Evolutionary conservation across 2,329 filamentous ascomycete genomes (phyloP).

Genomic region (Dendrostoma leiphaemia): DNA sequence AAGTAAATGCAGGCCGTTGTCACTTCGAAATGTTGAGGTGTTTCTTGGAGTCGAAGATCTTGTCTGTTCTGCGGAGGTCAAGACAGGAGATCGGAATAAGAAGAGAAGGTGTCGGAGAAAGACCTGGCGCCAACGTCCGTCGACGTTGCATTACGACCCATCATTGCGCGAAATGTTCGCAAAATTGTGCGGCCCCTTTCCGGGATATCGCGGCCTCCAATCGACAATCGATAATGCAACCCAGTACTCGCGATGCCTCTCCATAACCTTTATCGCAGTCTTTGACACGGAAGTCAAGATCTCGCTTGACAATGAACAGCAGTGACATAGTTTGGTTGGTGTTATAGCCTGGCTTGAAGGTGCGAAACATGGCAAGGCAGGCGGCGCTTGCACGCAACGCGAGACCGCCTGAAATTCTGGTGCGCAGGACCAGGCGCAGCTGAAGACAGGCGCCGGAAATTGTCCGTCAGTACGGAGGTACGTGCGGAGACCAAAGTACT

Average conservation of each 20-base stretch:
- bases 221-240: neutral
- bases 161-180: slow-evolving; percentile 9
- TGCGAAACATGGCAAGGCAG: no score
- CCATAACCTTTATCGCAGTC: neutral
- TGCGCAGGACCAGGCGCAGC: neutral
- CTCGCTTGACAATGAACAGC: neutral
- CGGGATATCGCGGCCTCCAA: neutral
- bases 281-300: no score
- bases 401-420: neutral
- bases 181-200: slow-evolving; percentile 12
- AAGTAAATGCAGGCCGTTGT: neutral
- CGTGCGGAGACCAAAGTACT: no score
- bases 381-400: no score
- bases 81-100: neutral
- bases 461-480: slow-evolving; percentile 10
- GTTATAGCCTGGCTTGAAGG: neutral
- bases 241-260: neutral
- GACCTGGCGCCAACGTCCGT: neutral
- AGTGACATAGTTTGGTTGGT: neutral
- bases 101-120: no score
- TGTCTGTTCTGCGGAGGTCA: neutral
- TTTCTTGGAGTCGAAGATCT: neutral
- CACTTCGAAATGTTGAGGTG: neutral
- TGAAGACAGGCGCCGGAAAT: slow-evolving; percentile 7
- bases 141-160: slow-evolving; percentile 8